Evolutionary conservation across 495 filamentous ascomycete genomes (phyloP), one percentile per base, ranked within the genome.

Genomic region (Penicillium tannophilum): DNA sequence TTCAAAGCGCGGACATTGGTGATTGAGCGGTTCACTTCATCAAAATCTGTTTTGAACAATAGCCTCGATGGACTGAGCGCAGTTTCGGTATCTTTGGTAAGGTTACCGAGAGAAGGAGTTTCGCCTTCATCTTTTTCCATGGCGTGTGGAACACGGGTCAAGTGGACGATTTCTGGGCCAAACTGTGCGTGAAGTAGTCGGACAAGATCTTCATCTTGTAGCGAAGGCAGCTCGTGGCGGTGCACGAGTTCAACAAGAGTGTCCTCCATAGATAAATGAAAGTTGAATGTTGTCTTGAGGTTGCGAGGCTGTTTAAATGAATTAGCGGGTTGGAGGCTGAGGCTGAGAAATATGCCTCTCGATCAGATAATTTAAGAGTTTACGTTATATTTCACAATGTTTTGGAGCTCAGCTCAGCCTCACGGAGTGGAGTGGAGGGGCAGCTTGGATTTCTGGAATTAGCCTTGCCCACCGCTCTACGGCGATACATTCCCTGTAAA

Each of bases 21-120:
- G 10, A 76, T 62, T 0, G 73, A 75, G 30, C 73, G 73, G 45
- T 76, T 74, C 14, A 75, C 69, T 55, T 76, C 73, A 28, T 65
- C 58, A 49, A 65, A 71, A 14, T 75, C 58, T 6, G 59, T 12
- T 0, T 57, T 61, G 14, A 49, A 49, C 33, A 49, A 16, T 31
- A 49, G 16, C 8, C 46, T 16, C 16, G 46, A 49, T 17, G 46
- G 46, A 31, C 46, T 49, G 11, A 49, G 24, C 30, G 24, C 26
- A 2, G 31, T 30, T 3, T 49, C 16, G 16, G 2, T 23, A 23
- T 23, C 20, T 23, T 23, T 23, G 20, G 46, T 31, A 6, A 49
- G 16, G 16, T 49, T 49, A 3, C 46, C 46, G 2, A 24, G 10
- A 7, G 46, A 28, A 14, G 24, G 4, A 33, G 10, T 31, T 30